Base-by-base conservation (phyloP, 1,284 basidiomycete genomes). In the Porogramme epimiltina region DNA sequence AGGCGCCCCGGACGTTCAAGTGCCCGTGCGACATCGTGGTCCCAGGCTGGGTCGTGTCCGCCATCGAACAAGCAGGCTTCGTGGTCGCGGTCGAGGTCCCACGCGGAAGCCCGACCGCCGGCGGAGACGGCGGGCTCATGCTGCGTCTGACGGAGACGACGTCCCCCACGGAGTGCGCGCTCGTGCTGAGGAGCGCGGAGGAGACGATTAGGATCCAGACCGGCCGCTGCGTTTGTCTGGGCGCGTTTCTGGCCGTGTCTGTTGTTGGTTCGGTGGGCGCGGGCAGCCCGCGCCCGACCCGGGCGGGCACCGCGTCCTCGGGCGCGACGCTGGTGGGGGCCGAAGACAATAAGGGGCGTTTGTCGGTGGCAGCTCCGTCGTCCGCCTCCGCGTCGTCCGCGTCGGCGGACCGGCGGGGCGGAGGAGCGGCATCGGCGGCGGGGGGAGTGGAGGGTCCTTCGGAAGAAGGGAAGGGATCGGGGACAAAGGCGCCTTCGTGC, bases 21-120 rank as follows among this genome's bases (percentile, higher is more conserved):
- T 38, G 33, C 34, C 54, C 54, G 18, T 55, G 57, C 45, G 54
- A 49, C 11, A 38, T 55, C 19, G 46, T 56, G 33, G 20, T 59
- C 11, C 54, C 57, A 2, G 48, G 54, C 3, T 55, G 54, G 34
- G n/a, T 37, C 34, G 34, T 18, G 9, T 13, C 9, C 6, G 13
- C 28, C 6, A 6, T 31, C 8, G 8, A 31, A 13, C 28, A 31
- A 31, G 8, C 6, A 6, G 28, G 28, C 6, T 31, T 31, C 28
- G 6, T 31, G n/a, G n/a, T n/a, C n/a, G n/a, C n/a, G n/a, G n/a
- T n/a, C n/a, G n/a, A n/a, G n/a, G n/a, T 31, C 28, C 13, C 8
- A 31, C 6, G 28, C 28, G 6, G 28, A 13, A 31, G 28, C 6
- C 28, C 8, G 13, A 13, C 13, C 28, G 28, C 6, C 28, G 8